A percentile compares a stretch with the other conserved stretches of the same genome.
These are phyloP conservation scores for Coemansia sp. DNA, from an alignment of 192 early-diverging fungal species.

Conservation along the genomic window DNA sequence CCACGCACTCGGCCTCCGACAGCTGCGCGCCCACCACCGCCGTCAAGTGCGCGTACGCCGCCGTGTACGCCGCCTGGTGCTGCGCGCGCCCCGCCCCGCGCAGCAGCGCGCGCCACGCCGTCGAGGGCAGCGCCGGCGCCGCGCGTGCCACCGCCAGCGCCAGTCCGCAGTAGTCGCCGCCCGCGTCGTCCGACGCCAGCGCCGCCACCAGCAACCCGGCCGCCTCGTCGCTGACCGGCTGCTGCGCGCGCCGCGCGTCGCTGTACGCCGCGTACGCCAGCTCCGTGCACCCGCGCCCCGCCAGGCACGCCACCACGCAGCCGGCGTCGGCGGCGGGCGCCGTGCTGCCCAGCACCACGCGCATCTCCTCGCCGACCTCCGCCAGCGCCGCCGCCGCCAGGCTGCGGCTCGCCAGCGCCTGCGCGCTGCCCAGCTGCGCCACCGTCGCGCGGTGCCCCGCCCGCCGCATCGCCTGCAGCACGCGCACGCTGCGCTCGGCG, in stretches of 20 bases:
- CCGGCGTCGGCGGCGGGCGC: constrained; percentile 2
- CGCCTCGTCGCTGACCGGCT: background rate
- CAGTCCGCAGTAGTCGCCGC: constrained; percentile 21
- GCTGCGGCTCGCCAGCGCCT: constrained; percentile 8
- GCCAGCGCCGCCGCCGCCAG: background rate
- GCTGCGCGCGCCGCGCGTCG: constrained; percentile 12
- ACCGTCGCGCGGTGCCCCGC: background rate
- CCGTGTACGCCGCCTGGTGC: constrained; percentile 26
- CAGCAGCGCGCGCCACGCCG: constrained; percentile 17
- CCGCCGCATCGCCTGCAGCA: constrained; percentile 36
- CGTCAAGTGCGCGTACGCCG: constrained; percentile 23
- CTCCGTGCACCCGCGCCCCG: constrained; percentile 14
- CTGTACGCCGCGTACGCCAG: constrained; percentile 26
- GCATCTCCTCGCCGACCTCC: constrained; percentile 36
- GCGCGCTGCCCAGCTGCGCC: constrained; percentile 34
- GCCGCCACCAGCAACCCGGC: constrained; percentile 2
- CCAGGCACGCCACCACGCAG: constrained; percentile 18
- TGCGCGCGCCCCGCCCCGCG: constrained; percentile 9
- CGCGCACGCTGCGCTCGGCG: constrained; percentile 5
- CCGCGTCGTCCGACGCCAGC: constrained; percentile 29
- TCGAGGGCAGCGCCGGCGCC: constrained; percentile 7
- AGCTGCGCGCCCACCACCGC: constrained; percentile 23
- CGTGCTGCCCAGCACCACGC: constrained; percentile 13
- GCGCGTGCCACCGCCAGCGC: constrained; percentile 22
- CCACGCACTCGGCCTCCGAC: constrained; percentile 30